phyloP scores from a whole-genome alignment of 768 basidiomycete species.

The Podaxis sp. region DNA sequence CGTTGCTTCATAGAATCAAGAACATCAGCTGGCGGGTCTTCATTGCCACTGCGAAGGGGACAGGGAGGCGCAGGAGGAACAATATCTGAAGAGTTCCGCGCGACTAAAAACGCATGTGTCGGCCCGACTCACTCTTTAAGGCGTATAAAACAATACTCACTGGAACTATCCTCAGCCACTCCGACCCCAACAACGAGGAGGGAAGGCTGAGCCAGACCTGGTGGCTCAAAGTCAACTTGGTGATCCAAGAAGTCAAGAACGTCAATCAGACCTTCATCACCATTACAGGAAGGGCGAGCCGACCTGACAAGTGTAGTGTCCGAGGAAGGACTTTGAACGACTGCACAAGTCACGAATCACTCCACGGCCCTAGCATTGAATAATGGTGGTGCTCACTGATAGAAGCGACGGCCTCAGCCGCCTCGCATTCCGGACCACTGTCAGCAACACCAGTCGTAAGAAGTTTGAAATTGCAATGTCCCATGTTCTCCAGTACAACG shows the following conservation, averaged over 20 bases:
- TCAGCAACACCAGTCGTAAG: no score
- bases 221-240: background rate
- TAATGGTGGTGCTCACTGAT: background rate
- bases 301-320: background rate
- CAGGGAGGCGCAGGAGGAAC: background rate
- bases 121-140: no score
- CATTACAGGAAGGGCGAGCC: background rate
- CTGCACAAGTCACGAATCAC: background rate
- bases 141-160: background rate
- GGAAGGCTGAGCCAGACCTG: background rate
- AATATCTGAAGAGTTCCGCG: no score
- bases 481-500: no score
- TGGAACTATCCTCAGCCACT: background rate
- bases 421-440: background rate
- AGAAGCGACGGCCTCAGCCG: background rate
- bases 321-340: conserved; percentile 1
- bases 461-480: no score
- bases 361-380: background rate
- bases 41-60: background rate
- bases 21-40: background rate
- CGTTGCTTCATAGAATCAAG: background rate
- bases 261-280: background rate
- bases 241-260: background rate
- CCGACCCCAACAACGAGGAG: background rate
- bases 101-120: no score